Evolutionary conservation across 768 basidiomycete species (phyloP).

Genomic region (Myochromella boudieri): DNA sequence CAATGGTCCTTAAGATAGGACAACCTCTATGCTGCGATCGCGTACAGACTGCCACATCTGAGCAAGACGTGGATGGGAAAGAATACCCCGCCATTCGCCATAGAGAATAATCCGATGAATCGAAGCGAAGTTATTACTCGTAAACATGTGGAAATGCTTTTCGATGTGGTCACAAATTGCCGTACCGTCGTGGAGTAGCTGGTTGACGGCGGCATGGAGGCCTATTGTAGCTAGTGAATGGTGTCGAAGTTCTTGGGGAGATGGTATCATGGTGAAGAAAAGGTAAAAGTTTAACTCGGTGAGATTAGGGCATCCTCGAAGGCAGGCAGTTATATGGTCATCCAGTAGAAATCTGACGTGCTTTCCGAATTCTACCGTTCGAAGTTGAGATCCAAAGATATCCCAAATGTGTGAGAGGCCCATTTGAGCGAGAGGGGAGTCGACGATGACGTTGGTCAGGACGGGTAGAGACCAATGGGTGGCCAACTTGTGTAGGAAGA

Average conservation of each 20-base stretch:
- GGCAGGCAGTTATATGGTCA: conserved; percentile 47
- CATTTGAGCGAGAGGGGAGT: conserved; percentile 39
- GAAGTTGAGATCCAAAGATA: conserved; percentile 47
- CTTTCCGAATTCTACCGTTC: conserved; percentile 56
- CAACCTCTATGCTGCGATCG: conserved; percentile 30
- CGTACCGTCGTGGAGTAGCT: conserved; percentile 34
- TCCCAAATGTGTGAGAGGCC: conserved; percentile 49
- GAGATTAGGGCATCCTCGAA: conserved; percentile 46
- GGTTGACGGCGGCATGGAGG: conserved; percentile 50
- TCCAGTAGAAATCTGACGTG: conserved; percentile 51
- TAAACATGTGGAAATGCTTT: conserved; percentile 47
- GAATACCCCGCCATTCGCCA: conserved; percentile 50
- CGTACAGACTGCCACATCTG: conserved; percentile 28
- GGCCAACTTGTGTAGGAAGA: conserved; percentile 49
- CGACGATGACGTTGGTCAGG: conserved; percentile 50
- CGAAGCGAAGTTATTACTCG: conserved; percentile 39
- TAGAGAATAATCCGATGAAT: conserved; percentile 47
- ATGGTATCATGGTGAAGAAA: conserved; percentile 44
- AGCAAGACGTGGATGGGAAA: conserved; percentile 36
- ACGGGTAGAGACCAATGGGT: conserved; percentile 52
- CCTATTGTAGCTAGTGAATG: conserved; percentile 44
- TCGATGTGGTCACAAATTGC: conserved; percentile 40
- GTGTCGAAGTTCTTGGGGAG: conserved; percentile 17
- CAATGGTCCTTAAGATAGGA: no score
- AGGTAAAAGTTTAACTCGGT: conserved; percentile 55